Evolutionary conservation across 1,284 basidiomycete genomes (phyloP).

Genomic region (Trichosporon ovoides): DNA sequence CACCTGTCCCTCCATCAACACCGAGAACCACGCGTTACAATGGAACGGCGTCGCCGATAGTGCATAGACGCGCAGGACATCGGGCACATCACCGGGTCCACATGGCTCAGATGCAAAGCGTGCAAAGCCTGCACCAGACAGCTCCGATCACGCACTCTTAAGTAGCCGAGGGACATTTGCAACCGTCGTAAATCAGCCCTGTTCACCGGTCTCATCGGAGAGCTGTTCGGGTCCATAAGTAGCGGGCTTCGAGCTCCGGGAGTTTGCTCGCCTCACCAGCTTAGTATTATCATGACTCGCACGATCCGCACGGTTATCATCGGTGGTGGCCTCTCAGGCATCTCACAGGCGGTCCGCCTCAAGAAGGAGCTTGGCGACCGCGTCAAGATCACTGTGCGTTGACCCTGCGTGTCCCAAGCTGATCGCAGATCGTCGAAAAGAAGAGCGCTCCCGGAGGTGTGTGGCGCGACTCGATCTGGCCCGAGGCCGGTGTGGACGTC

Average conservation of each 20-base stretch:
- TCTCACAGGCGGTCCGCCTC: constrained; percentile 28
- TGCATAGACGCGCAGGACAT: not conserved
- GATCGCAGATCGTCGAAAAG: constrained; percentile 23
- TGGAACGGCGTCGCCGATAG: no score
- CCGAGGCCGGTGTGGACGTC: constrained; percentile 25
- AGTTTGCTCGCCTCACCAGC: not conserved
- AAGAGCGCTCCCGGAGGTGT: constrained; percentile 22
- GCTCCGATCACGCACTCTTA: not conserved
- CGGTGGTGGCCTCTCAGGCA: constrained; percentile 26
- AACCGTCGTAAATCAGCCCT: not conserved
- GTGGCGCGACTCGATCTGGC: constrained; percentile 28
- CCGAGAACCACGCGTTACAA: no score
- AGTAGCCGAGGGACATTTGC: not conserved
- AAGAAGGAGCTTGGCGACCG: constrained; percentile 23
- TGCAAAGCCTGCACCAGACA: not conserved
- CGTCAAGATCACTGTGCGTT: constrained; percentile 16
- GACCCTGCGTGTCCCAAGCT: not conserved
- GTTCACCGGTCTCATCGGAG: not conserved
- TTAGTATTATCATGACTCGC: not conserved
- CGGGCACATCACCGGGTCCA: not conserved
- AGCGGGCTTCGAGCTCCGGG: not conserved
- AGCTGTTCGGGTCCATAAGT: not conserved
- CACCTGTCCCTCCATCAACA: not conserved
- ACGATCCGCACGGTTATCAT: constrained; percentile 16
- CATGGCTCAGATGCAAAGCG: not conserved